A percentile compares a stretch with the other conserved stretches of the same genome.
These are phyloP conservation scores for Candida ovalis DNA, from an alignment of 805 yeast genomes.

Conservation along the genomic window DNA sequence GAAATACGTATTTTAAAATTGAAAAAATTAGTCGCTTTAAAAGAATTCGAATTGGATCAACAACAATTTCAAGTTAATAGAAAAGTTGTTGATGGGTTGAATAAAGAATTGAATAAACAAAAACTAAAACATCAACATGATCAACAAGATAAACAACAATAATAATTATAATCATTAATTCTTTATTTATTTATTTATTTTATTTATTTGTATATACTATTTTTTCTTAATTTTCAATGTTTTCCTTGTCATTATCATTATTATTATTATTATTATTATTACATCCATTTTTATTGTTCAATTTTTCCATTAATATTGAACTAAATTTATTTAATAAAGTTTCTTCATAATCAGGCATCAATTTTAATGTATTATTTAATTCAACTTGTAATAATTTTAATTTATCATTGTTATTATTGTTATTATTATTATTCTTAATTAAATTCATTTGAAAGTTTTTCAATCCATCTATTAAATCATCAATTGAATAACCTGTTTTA, in stretches of 20 bases:
- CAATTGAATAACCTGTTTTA: too few species aligned
- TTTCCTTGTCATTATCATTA: constrained; percentile 12
- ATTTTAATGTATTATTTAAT: constrained; percentile 12
- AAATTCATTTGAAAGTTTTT: neutral
- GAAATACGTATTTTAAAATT: constrained; percentile 51
- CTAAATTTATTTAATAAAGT: constrained; percentile 13
- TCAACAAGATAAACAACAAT: neutral
- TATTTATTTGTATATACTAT: constrained; percentile 2
- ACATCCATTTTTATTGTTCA: constrained; percentile 1
- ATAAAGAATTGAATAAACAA: constrained; percentile 21
- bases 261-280: neutral
- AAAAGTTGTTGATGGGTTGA: constrained; percentile 18
- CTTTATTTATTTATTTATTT: neutral
- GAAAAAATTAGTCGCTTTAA: constrained; percentile 45
- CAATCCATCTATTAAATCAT: neutral
- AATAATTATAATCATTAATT: too few species aligned
- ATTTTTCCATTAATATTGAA: constrained; percentile 8
- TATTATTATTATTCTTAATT: neutral
- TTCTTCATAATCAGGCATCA: constrained; percentile 20
- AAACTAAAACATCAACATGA: constrained; percentile 8
- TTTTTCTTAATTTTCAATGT: constrained; percentile 5
- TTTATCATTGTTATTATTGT: neutral
- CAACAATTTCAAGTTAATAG: constrained; percentile 15
- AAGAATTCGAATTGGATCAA: constrained; percentile 38
- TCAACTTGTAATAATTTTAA: constrained; percentile 4